These are phyloP conservation scores for Paecilomyces sp. DNA, from an alignment of 2,329 filamentous ascomycete genomes.

Conservation along the genomic window DNA sequence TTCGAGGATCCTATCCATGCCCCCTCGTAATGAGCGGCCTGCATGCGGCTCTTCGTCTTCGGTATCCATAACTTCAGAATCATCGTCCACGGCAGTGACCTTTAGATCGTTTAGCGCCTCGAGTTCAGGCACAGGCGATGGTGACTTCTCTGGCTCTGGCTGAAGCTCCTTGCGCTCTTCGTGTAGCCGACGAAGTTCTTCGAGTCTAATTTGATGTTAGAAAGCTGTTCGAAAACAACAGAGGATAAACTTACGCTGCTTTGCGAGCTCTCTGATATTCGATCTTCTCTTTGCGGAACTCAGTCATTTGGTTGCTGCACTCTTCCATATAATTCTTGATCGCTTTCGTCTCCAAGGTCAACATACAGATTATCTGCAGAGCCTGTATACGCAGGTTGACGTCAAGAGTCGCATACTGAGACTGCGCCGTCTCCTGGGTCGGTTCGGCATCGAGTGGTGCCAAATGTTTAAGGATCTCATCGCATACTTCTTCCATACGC, in stretches of 20 bases:
- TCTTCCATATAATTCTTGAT: slow-evolving; percentile 85
- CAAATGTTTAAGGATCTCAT: slow-evolving; percentile 72
- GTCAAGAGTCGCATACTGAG: slow-evolving; percentile 68
- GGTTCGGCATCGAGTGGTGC: slow-evolving; percentile 71
- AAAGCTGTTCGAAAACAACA: not conserved
- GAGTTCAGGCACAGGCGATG: slow-evolving; percentile 35
- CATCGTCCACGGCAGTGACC: slow-evolving; percentile 49
- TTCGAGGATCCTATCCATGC: slow-evolving; percentile 63
- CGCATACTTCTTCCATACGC: slow-evolving; percentile 62
- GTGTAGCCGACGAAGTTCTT: slow-evolving; percentile 40
- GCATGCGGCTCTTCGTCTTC: slow-evolving; percentile 60
- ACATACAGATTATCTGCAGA: slow-evolving; percentile 76
- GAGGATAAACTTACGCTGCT: slow-evolving; percentile 41
- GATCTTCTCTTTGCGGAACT: slow-evolving; percentile 91
- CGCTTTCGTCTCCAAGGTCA: slow-evolving; percentile 78
- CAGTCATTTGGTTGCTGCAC: slow-evolving; percentile 89
- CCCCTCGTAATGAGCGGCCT: slow-evolving; percentile 53
- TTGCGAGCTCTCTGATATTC: slow-evolving; percentile 77
- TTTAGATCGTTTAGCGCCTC: slow-evolving; percentile 33
- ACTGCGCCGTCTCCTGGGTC: slow-evolving; percentile 63
- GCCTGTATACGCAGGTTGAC: slow-evolving; percentile 75
- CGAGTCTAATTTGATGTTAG: slow-evolving; percentile 20
- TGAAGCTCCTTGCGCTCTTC: slow-evolving; percentile 42
- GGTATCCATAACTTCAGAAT: slow-evolving; percentile 55
- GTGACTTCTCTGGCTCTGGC: slow-evolving; percentile 38